A percentile compares a stretch with the other conserved stretches of the same genome.
Conservation (phyloP, 2,329 filamentous ascomycete species). For the Alternaria triticina region DNA sequence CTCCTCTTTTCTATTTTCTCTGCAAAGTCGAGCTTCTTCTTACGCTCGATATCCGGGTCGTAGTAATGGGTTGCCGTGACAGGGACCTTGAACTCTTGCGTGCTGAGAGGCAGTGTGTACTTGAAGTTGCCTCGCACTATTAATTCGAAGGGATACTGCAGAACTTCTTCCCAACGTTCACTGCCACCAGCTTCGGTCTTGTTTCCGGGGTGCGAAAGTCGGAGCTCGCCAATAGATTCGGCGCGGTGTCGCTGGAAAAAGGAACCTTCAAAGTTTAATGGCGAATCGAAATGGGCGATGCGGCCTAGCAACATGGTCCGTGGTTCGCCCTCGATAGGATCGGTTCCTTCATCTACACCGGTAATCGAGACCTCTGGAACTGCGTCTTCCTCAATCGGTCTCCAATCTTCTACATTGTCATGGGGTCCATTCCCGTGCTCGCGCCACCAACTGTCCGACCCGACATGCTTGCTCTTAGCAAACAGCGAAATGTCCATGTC, state of each 20-base stretch:
- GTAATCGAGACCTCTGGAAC: constrained; percentile 10
- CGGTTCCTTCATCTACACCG: constrained; percentile 61
- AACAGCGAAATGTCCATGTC: constrained; percentile 92
- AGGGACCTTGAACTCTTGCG: constrained; percentile 59
- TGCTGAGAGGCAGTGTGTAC: constrained; percentile 71
- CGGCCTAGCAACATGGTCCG: constrained; percentile 93
- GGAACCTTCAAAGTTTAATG: constrained; percentile 86
- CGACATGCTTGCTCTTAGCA: constrained; percentile 89
- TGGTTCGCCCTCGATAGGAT: constrained; percentile 68
- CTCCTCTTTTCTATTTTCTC: constrained; percentile 15
- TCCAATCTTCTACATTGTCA: constrained; percentile 37
- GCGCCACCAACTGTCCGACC: constrained; percentile 59
- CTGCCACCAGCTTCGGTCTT: constrained; percentile 81
- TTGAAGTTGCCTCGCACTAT: constrained; percentile 90
- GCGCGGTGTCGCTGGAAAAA: constrained; percentile 78
- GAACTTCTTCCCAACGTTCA: constrained; percentile 86
- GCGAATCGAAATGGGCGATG: constrained; percentile 84
- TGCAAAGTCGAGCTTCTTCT: constrained; percentile 28
- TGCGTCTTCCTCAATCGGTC: constrained; percentile 21
- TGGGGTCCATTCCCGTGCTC: constrained; percentile 40
- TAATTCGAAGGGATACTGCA: constrained; percentile 91
- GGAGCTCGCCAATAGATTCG: constrained; percentile 80
- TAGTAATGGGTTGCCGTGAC: constrained; percentile 51
- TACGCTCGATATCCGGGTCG: constrained; percentile 45
- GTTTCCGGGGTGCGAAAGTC: constrained; percentile 83